Evolutionary conservation across 306 rosid species (phyloP), one percentile per base, ranked within the genome.

Genomic region (Sphenostylis stenocarpa): DNA sequence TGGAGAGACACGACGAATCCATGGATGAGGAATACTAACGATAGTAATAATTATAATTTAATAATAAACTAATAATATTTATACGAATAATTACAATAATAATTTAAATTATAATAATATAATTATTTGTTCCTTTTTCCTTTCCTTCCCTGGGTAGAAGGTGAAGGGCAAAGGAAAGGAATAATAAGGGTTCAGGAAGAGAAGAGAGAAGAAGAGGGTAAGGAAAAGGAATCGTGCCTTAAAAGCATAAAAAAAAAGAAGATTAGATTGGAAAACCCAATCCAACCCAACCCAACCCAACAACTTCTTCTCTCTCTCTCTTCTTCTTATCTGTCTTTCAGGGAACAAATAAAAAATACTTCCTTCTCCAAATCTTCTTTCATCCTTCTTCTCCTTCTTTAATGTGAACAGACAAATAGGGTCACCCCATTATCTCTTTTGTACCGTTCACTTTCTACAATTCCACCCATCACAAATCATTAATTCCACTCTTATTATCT

Each of bases 1-100:
- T 65, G 60, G 89, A 77, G 71, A 86, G 68, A 55, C 76, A 76
- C 14, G 81, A 75, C 19, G 85, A 75, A 58, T 90, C 98, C 98
- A 91, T 39, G 34, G 52, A 67, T 57, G 52, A 43, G 11, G 31
- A 13, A 44, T 14, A 43, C 2, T 8, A 5, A 67, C 12, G 43
- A 11, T 11, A 41, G 8, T 67, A n/a, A 61, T 0, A 16, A 44
- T 41, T 13, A 1, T 38, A 41, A 31, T 31, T 36, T 38, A 41
- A 20, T 44, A 16, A 51, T n/a, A 77, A 58, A 11, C 24, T n/a
- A 2, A 20, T 15, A 7, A 29, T 14, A 15, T 1, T 29, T 29
- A 60, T 58, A 60, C 28, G 33, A 16, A 15, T 60, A 29, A 60
- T 13, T 7, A 14, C 13, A 19, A 19, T 3, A 55, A 55, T 52